Percentiles rank a stretch among this genome's conserved stretches.
Conservation (phyloP, 2,329 filamentous ascomycete species). For the Knoxdaviesia proteae region DNA sequence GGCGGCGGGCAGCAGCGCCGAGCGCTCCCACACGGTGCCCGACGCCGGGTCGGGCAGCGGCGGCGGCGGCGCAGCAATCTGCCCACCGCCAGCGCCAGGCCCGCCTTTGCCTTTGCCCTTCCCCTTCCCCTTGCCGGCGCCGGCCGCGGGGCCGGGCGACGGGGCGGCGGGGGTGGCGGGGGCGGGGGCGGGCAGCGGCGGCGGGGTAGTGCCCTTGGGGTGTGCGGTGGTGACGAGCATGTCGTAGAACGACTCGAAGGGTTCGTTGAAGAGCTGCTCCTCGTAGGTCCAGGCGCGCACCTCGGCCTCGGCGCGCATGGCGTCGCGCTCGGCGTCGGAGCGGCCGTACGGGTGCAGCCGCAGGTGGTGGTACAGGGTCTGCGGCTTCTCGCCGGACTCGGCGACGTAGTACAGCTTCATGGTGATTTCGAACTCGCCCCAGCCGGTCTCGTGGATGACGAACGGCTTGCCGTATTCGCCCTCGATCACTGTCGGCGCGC, state of each 20-base stretch:
- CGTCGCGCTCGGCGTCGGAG: constrained; percentile 50
- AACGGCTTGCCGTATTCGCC: constrained; percentile 49
- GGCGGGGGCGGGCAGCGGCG: constrained; percentile 1
- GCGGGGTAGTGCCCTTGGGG: constrained; percentile 20
- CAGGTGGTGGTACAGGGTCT: constrained; percentile 85
- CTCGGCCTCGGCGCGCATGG: constrained; percentile 37
- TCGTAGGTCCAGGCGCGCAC: constrained; percentile 73
- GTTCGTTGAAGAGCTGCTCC: constrained; percentile 93
- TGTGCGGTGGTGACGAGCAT: constrained; percentile 56
- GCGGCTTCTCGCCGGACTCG: constrained; percentile 77
- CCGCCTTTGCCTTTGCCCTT: constrained; percentile 24
- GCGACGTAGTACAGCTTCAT: constrained; percentile 86
- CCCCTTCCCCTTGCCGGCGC: constrained; percentile 34
- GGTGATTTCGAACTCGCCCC: constrained; percentile 95
- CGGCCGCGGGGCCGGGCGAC: constrained; percentile 4
- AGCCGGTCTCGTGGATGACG: constrained; percentile 77
- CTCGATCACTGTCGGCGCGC: constrained; percentile 37
- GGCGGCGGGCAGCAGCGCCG: constrained; percentile 52
- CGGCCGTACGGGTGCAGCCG: constrained; percentile 80
- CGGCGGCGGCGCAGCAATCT: constrained; percentile 11
- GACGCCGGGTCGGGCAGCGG: constrained; percentile 16
- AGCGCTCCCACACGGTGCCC: constrained; percentile 40
- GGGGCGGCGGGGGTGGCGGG: constrained; percentile 5
- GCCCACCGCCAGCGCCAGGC: too few relatives aligned
- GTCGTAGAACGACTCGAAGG: constrained; percentile 80